These are phyloP conservation scores for Eremothecium sinecaudum DNA, from an alignment of 1,139 yeast species.

Conservation along the genomic window DNA sequence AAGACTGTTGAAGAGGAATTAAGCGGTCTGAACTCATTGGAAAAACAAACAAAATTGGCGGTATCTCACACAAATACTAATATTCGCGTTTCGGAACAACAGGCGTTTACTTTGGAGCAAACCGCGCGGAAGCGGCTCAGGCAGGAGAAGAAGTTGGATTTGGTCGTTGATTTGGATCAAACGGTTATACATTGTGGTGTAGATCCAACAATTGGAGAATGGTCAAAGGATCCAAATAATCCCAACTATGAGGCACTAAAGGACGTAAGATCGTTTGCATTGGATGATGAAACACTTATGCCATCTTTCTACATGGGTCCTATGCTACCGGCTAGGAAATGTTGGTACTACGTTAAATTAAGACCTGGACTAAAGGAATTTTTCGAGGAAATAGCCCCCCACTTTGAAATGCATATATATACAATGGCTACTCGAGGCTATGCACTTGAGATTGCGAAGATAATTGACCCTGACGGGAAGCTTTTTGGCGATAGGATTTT, in stretches of 20 bases:
- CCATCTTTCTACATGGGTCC: slow-evolving; percentile 54
- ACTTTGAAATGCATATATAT: slow-evolving; percentile 86
- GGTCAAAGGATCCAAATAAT: slow-evolving; percentile 80
- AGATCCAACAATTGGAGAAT: slow-evolving; percentile 93
- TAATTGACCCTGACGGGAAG: slow-evolving; percentile 81
- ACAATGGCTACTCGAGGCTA: slow-evolving; percentile 98
- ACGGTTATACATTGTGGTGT: slow-evolving; percentile 97
- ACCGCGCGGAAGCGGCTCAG: slow-evolving; percentile 53
- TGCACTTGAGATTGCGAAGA: slow-evolving; percentile 80
- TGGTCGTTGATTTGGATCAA: slow-evolving; percentile 95
- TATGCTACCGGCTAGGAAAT: slow-evolving; percentile 41
- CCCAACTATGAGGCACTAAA: slow-evolving; percentile 79
- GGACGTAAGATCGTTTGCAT: slow-evolving; percentile 66
- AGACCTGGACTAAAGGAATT: slow-evolving; percentile 81
- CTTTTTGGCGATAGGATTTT: slow-evolving; percentile 87
- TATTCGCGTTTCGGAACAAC: slow-evolving; percentile 70
- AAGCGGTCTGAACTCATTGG: slow-evolving; percentile 37
- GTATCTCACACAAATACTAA: slow-evolving; percentile 91
- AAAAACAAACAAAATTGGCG: slow-evolving; percentile 28
- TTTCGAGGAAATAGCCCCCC: slow-evolving; percentile 49
- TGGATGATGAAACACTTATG: slow-evolving; percentile 63
- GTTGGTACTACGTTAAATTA: slow-evolving; percentile 87
- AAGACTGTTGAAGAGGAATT: slow-evolving; percentile 69
- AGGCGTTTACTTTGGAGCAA: slow-evolving; percentile 78
- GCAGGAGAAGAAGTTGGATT: slow-evolving; percentile 58